Base-by-base conservation (phyloP, 352 stramenopile species). In the Phytophthora ohioensis region DNA sequence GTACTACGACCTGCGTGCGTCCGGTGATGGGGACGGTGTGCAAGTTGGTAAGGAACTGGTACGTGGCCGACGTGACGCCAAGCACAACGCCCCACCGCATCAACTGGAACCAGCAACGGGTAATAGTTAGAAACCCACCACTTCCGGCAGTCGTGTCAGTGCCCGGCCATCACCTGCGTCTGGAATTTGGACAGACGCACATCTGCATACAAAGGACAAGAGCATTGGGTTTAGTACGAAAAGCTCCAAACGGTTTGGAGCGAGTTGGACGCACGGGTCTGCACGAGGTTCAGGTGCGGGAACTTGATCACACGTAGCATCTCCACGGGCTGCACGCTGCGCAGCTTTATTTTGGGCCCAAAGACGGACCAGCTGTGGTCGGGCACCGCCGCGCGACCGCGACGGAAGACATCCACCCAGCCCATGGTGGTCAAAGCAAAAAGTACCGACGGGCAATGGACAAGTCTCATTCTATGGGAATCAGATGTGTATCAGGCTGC, bases 21-120 rank as follows among this genome's bases (percentile, higher is more conserved):
- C 79, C 80, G 5, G 76, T 90, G 65, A 92, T 90, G 42, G 84
- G 84, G 38, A 92, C 82, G 7, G 71, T 84, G 73, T 88, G 82
- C 57, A 92, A 63, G 61, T 92, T 92, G 17, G 76, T 90, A 39
- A 88, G 48, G 57, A 92, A 92, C 67, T 92, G 84, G 51, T 91
- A 90, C 42, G 76, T 63, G 21, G 84, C 84, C 41, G 84, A 76
- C 0, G 69, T 67, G 35, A 88, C 74, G 5, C 65, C 79, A 35
- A 90, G 64, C 52, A 69, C 67, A 4, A 70, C 48, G 4, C 79
- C 75, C 77, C 72, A 86, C 12, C 79, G 64, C 66, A 84, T 71
- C 21, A 90, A 46, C 78, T 85, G 62, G 13, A 3, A 57, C 1
- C 36, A 45, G 8, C 46, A 35, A 27, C 21, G 21, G 21, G 21